Evolutionary conservation across 2,329 filamentous ascomycete genomes (phyloP), one percentile per base, ranked within the genome.

Genomic region (Clonostachys rhizophaga): DNA sequence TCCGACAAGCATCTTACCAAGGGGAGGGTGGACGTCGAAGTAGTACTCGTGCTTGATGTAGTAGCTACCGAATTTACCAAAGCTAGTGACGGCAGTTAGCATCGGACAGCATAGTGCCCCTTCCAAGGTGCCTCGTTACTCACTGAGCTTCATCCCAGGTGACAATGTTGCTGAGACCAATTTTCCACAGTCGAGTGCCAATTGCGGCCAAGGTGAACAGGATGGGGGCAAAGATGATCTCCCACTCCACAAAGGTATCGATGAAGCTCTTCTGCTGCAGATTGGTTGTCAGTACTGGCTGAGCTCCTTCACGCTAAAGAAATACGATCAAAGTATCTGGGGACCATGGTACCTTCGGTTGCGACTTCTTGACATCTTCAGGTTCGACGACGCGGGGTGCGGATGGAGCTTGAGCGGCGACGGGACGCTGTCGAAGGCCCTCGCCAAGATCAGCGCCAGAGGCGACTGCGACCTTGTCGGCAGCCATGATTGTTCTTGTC

Each of bases 1-100:
- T 52, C 94, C 94, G 58, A 99, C 92, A 48, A 99, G 84, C 83
- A 99, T 97, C 77, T 99, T 99, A 65, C 94, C 94, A 51, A 99
- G 83, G 47, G 94, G 94, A 54, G 94, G 94, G 69, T 95, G 89
- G 49, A 95, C 87, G 54, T 71, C 68, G 60, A 99, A 99, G 79
- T 99, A 99, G 77, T 97, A 96, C 70, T 99, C 94, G 68, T 92
- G 89, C 70, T 99, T 96, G 64, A 99, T 85, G 69, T 99, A 99
- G 72, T 99, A 92, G 59, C 92, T 97, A 54, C 94, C 94, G 69
- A 99, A 99, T 75, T 99, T 99, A 65, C 89, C 89, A 68, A 95
- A 95, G 68, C 86, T 90, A 53, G 16, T 45, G 34, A 50, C 46
- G 17, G 24, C 24, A 42, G 34, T 58, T 52, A 55, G 52, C 43